Percentiles rank a stretch among this genome's conserved stretches.
Evolutionary conservation across 306 rosid species (phyloP).

Genomic region (Erythrophleum fordii): DNA sequence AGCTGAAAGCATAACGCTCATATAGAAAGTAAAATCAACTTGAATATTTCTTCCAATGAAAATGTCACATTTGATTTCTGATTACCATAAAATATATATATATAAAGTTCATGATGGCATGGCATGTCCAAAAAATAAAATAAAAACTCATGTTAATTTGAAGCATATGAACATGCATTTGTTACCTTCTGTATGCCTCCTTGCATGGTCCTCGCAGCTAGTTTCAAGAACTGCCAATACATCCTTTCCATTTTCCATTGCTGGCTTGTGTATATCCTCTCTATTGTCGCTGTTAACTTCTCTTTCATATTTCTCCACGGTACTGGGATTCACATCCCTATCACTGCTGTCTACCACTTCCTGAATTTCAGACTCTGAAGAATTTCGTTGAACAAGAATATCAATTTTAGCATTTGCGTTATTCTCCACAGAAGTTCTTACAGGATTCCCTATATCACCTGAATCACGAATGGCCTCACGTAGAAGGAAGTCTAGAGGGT

Average conservation of each 20-base stretch:
- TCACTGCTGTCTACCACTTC: slow-evolving; percentile 37
- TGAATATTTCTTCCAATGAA: no score
- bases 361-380: slow-evolving; percentile 42
- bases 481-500: slow-evolving; percentile 61
- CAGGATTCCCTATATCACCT: slow-evolving; percentile 42
- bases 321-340: slow-evolving; percentile 25
- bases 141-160: no score
- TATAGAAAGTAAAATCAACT: no score
- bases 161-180: neutral
- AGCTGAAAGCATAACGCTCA: slow-evolving; percentile 22
- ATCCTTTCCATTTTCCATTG: slow-evolving; percentile 46
- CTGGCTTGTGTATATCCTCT: slow-evolving; percentile 37
- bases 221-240: slow-evolving; percentile 41
- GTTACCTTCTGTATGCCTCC: slow-evolving; percentile 63
- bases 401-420: slow-evolving; percentile 27
- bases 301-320: slow-evolving; percentile 34
- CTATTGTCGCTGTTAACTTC: slow-evolving; percentile 29
- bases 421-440: slow-evolving; percentile 32
- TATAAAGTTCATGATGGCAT: neutral
- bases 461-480: slow-evolving; percentile 53
- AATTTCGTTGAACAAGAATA: slow-evolving; percentile 33
- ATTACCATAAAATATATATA: neutral
- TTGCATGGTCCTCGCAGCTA: slow-evolving; percentile 30
- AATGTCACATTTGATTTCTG: neutral
- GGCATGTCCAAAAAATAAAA: no score